phyloP scores from a whole-genome alignment of 106 monocot genomes.

The Acorus gramineus region DNA sequence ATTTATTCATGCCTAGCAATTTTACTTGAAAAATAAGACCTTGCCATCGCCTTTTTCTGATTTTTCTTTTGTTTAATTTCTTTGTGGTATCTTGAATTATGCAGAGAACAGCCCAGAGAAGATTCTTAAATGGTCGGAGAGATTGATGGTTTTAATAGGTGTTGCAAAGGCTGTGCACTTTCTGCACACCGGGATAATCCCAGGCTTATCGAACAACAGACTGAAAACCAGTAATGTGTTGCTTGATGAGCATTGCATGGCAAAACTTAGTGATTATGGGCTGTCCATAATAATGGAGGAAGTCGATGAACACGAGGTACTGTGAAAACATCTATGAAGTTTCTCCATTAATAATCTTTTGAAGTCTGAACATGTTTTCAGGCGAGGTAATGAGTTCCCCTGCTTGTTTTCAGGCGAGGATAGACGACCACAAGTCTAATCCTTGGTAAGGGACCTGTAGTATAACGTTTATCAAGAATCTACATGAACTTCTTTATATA shows the following conservation, averaged over 20 bases:
- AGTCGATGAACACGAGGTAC: conserved; percentile 64
- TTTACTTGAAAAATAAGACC: no score
- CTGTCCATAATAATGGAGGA: conserved; percentile 90
- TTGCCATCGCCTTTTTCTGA: no score
- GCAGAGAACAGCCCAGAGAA: conserved; percentile 53
- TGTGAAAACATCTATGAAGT: neutral
- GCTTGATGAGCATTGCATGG: conserved; percentile 70
- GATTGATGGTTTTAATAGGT: conserved; percentile 58
- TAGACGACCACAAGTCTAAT: conserved; percentile 17
- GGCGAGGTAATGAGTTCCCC: neutral
- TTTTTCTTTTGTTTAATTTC: neutral
- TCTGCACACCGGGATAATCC: conserved; percentile 84
- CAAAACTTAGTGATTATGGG: conserved; percentile 88
- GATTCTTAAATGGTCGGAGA: conserved; percentile 64
- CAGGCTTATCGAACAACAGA: conserved; percentile 75
- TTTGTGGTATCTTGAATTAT: neutral
- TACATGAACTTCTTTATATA: no score
- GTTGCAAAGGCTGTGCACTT: conserved; percentile 85
- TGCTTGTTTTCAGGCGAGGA: conserved; percentile 28
- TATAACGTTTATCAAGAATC: neutral
- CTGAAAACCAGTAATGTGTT: conserved; percentile 65
- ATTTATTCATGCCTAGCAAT: no score
- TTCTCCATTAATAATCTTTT: neutral
- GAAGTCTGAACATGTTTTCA: neutral
- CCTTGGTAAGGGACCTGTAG: conserved; percentile 26